Percentiles rank a stretch among this genome's conserved stretches.
Evolutionary conservation across 768 basidiomycete species (phyloP).

Genomic region (Trametes coccinea): DNA sequence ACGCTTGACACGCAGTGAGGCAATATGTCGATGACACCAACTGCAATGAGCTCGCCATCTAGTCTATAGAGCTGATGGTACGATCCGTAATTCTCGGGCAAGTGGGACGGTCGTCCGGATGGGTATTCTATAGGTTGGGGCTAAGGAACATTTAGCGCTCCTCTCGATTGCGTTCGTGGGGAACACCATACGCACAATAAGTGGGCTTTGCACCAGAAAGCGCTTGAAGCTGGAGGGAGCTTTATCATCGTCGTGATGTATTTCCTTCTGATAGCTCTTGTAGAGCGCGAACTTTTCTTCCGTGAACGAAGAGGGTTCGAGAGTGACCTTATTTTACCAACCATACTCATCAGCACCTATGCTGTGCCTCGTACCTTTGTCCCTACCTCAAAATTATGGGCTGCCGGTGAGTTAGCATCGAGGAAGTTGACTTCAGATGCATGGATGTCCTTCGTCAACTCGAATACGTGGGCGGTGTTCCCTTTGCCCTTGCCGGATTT

Average conservation of each 20-base stretch:
- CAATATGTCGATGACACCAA: conserved; percentile 89
- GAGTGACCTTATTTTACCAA: conserved; percentile 49
- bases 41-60: conserved; percentile 78
- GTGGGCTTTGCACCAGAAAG: conserved; percentile 81
- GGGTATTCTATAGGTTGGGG: conserved; percentile 60
- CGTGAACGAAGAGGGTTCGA: conserved; percentile 78
- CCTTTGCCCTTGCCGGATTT: conserved; percentile 10
- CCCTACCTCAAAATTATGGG: conserved; percentile 62
- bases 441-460: conserved; percentile 53
- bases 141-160: conserved; percentile 37
- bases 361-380: not conserved
- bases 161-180: too few species aligned
- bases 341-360: too few species aligned
- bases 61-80: conserved; percentile 89
- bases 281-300: conserved; percentile 82
- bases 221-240: conserved; percentile 54
- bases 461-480: conserved; percentile 33
- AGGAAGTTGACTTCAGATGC: conserved; percentile 47
- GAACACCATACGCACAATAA: conserved; percentile 51
- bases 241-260: conserved; percentile 70
- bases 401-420: conserved; percentile 30
- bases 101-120: conserved; percentile 46
- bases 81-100: conserved; percentile 85
- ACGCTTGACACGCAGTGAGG: conserved; percentile 82
- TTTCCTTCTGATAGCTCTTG: conserved; percentile 70